These are phyloP conservation scores for Calonectria honghensis DNA, from an alignment of 2,329 filamentous ascomycete species.

Conservation along the genomic window DNA sequence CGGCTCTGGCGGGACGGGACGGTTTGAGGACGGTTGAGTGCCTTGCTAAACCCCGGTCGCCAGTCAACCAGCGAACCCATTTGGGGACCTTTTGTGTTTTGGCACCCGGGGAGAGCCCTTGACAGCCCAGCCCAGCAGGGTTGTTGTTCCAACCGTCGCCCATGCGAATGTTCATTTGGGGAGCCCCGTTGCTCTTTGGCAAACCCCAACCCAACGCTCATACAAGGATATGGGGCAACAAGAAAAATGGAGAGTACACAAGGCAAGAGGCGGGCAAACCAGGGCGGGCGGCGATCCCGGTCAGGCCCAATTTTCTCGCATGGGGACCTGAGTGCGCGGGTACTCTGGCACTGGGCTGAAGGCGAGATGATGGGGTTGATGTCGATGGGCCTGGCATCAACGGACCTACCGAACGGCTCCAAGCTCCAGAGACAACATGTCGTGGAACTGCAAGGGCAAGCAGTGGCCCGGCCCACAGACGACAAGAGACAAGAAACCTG, in stretches of 20 bases:
- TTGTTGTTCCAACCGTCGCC: background rate
- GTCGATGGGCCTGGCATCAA: slow-evolving; percentile 7
- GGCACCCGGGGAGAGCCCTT: slow-evolving; percentile 12
- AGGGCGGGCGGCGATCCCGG: slow-evolving; percentile 44
- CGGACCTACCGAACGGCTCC: slow-evolving; percentile 8
- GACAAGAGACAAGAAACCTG: slow-evolving; percentile 9
- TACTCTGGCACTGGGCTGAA: slow-evolving; percentile 20
- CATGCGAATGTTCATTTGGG: slow-evolving; percentile 3
- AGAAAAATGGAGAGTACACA: background rate
- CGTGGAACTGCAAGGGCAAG: slow-evolving; percentile 22
- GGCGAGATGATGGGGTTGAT: slow-evolving; percentile 1
- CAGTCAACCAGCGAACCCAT: background rate
- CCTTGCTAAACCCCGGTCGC: background rate
- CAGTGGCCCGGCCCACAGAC: background rate
- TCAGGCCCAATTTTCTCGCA: slow-evolving; percentile 46
- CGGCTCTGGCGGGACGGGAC: slow-evolving; percentile 18
- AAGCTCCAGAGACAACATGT: background rate
- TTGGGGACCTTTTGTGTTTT: slow-evolving; percentile 20
- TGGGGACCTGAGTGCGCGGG: slow-evolving; percentile 34
- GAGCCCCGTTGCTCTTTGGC: background rate
- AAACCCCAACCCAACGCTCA: slow-evolving; percentile 24
- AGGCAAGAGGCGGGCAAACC: slow-evolving; percentile 13
- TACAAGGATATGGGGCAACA: background rate
- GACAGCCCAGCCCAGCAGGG: slow-evolving; percentile 17
- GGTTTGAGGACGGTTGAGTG: background rate